These are phyloP conservation scores for Alternaria brassicicola DNA, from an alignment of 2,329 filamentous ascomycete species.

Conservation along the genomic window DNA sequence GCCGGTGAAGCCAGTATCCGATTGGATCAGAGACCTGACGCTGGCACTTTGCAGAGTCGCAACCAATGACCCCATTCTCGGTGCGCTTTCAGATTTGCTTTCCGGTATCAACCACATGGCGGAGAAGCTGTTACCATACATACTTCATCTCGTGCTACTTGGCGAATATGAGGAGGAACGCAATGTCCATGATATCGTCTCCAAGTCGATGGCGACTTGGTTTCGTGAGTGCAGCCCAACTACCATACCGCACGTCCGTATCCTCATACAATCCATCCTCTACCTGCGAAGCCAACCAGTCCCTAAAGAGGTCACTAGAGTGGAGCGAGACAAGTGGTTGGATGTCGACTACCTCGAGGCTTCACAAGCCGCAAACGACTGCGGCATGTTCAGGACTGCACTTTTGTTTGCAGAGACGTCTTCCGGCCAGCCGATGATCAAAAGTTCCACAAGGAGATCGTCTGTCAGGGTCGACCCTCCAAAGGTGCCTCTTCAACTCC, in stretches of 20 bases:
- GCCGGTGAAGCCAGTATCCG: constrained; percentile 25
- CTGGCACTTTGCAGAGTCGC: constrained; percentile 59
- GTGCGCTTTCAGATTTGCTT: constrained; percentile 70
- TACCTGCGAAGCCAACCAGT: constrained; percentile 84
- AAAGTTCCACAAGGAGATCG: constrained; percentile 67
- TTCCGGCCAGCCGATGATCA: constrained; percentile 57
- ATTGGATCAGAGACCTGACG: constrained; percentile 69
- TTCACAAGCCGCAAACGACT: constrained; percentile 73
- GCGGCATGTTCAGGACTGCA: constrained; percentile 86
- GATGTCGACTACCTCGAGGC: constrained; percentile 77
- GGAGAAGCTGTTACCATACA: constrained; percentile 76
- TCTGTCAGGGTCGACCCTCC: constrained; percentile 57
- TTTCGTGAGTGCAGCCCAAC: constrained; percentile 58
- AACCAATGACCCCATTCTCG: constrained; percentile 70
- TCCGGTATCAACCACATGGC: constrained; percentile 71
- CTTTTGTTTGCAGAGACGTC: constrained; percentile 81
- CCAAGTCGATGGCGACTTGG: constrained; percentile 68
- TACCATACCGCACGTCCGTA: constrained; percentile 68
- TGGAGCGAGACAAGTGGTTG: constrained; percentile 82
- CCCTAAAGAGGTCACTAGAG: constrained; percentile 76
- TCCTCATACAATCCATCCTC: constrained; percentile 78
- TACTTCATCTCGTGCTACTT: constrained; percentile 80
- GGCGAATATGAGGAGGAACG: constrained; percentile 69
- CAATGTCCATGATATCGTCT: constrained; percentile 64
- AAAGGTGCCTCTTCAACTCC: constrained; percentile 65